Conservation (phyloP, 2,329 filamentous ascomycete species). For the Neocatenulostroma microsporum region DNA sequence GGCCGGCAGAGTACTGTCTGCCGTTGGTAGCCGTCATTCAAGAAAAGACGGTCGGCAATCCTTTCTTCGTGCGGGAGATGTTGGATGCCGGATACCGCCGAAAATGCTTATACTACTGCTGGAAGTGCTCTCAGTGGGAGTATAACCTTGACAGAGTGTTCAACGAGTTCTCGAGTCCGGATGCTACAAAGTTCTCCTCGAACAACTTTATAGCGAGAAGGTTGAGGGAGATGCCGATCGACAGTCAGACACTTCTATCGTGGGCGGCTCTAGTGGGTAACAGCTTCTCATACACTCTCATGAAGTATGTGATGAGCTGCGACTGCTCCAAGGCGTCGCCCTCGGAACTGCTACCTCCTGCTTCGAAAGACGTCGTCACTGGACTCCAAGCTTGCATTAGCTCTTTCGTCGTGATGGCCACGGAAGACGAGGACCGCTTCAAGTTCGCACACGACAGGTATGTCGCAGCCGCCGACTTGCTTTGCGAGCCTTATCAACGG, state of each 20-base stretch:
- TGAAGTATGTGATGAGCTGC: conserved; percentile 67
- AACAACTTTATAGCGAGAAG: conserved; percentile 74
- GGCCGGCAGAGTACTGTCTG: conserved; percentile 61
- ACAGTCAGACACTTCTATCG: conserved; percentile 69
- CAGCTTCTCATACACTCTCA: conserved; percentile 73
- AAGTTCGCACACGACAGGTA: conserved; percentile 83
- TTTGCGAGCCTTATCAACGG: conserved; percentile 59
- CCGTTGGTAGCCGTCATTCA: conserved; percentile 77
- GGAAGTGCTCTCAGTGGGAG: conserved; percentile 71
- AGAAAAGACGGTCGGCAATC: conserved; percentile 80
- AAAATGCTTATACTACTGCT: conserved; percentile 85
- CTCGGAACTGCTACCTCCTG: conserved; percentile 44
- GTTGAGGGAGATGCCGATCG: conserved; percentile 64
- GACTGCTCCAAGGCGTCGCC: conserved; percentile 55
- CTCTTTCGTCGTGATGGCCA: conserved; percentile 71
- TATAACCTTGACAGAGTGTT: conserved; percentile 83
- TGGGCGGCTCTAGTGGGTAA: conserved; percentile 81
- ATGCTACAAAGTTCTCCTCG: conserved; percentile 71
- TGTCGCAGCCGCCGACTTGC: conserved; percentile 62
- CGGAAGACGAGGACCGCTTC: conserved; percentile 78
- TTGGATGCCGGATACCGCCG: conserved; percentile 78
- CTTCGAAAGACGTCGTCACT: conserved; percentile 61
- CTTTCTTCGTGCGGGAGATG: conserved; percentile 88
- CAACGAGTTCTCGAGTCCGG: conserved; percentile 70
- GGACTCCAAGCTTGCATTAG: conserved; percentile 78